Evolutionary conservation across 2,329 filamentous ascomycete species (phyloP).

Genomic region (Sporothrix dimorphospora): DNA sequence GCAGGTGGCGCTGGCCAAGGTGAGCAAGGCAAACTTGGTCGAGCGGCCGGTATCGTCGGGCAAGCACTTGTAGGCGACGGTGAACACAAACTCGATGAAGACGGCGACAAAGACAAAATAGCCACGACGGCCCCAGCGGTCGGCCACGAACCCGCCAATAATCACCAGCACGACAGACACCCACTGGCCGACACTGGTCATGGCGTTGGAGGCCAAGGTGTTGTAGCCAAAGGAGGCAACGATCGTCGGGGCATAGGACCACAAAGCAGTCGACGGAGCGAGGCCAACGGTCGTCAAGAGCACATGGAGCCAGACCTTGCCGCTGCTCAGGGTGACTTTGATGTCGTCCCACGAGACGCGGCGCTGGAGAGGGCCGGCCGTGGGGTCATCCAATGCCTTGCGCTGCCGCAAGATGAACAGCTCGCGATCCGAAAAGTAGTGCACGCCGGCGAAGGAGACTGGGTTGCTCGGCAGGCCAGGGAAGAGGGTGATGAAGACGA

Average conservation of each 20-base stretch:
- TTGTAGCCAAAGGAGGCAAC: slow-evolving; percentile 57
- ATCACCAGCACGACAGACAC: slow-evolving; percentile 49
- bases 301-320: slow-evolving; percentile 53
- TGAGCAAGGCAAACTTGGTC: slow-evolving; percentile 32
- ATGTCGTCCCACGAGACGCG: slow-evolving; percentile 13
- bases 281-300: slow-evolving; percentile 46
- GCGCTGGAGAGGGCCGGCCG: slow-evolving; percentile 24
- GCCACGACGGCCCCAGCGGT: slow-evolving; percentile 31
- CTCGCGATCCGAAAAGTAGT: slow-evolving; percentile 46
- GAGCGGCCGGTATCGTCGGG: slow-evolving; percentile 24
- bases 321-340: slow-evolving; percentile 1
- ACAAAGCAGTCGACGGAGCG: slow-evolving; percentile 49
- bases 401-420: slow-evolving; percentile 48
- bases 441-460: slow-evolving; percentile 45
- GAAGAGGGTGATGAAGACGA: slow-evolving; percentile 48
- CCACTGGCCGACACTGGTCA: slow-evolving; percentile 59
- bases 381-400: slow-evolving; percentile 49
- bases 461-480: slow-evolving; percentile 52
- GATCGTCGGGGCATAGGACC: slow-evolving; percentile 53
- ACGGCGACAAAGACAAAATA: slow-evolving; percentile 30
- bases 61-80: slow-evolving; percentile 33
- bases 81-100: slow-evolving; percentile 32
- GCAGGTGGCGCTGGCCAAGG: slow-evolving; percentile 32
- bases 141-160: slow-evolving; percentile 26
- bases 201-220: slow-evolving; percentile 53